Evolutionary conservation across 2,329 filamentous ascomycete species (phyloP).

Genomic region (Ophiobolus disseminans): DNA sequence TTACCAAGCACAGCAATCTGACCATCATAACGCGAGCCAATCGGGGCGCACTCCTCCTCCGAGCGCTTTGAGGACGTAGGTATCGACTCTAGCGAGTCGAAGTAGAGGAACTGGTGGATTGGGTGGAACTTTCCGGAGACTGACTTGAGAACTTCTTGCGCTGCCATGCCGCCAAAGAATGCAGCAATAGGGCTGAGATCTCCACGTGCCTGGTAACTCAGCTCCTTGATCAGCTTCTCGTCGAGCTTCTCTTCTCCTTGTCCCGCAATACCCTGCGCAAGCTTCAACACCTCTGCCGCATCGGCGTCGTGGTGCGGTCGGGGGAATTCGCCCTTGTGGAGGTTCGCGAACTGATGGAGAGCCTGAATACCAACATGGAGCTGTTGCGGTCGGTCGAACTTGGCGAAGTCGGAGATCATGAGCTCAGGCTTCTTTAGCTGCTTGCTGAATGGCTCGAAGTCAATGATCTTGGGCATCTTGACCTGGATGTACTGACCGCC

Average conservation of each 20-base stretch:
- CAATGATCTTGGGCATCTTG: conserved; percentile 94
- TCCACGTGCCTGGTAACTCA: conserved; percentile 92
- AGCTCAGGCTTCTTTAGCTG: conserved; percentile 88
- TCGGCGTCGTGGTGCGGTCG: conserved; percentile 85
- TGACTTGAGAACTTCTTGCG: conserved; percentile 94
- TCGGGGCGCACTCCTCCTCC: conserved; percentile 86
- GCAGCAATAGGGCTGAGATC: conserved; percentile 92
- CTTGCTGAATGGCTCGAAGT: conserved; percentile 82
- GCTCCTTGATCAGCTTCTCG: conserved; percentile 89
- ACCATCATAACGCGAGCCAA: conserved; percentile 88
- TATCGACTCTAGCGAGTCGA: conserved; percentile 95
- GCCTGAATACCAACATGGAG: conserved; percentile 93
- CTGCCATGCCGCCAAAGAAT: conserved; percentile 90
- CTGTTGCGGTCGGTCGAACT: conserved; percentile 93
- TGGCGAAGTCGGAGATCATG: conserved; percentile 93
- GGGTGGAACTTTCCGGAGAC: conserved; percentile 98
- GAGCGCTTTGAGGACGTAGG: conserved; percentile 77
- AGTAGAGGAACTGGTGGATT: conserved; percentile 95
- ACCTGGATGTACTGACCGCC: conserved; percentile 94
- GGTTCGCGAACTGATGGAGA: conserved; percentile 81
- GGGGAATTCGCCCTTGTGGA: conserved; percentile 74
- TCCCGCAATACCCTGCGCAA: conserved; percentile 75
- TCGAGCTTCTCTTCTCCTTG: conserved; percentile 76
- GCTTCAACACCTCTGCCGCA: conserved; percentile 76
- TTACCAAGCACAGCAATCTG: conserved; percentile 96